These are phyloP conservation scores for Taiozyma sp. DNA, from an alignment of 1,139 yeast genomes.

Conservation along the genomic window DNA sequence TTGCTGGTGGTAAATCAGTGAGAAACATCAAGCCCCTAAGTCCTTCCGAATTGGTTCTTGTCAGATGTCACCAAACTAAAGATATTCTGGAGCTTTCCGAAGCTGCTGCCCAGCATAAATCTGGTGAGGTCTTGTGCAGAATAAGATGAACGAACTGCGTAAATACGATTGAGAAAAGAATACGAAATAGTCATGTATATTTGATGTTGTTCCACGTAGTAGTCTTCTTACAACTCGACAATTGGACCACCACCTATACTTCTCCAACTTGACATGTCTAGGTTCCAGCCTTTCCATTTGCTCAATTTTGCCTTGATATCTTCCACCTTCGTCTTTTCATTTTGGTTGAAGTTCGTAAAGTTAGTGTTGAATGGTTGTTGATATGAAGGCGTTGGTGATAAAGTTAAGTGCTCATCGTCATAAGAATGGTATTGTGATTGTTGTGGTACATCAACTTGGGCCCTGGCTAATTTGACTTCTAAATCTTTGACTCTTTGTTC, in stretches of 20 bases:
- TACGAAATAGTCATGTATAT: constrained; percentile 3
- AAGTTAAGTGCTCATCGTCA: constrained; percentile 20
- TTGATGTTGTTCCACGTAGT: neutral
- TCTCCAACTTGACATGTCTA: constrained; percentile 82
- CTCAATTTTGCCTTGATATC: constrained; percentile 31
- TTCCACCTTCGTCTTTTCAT: neutral
- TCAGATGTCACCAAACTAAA: constrained; percentile 41
- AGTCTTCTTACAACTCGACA: constrained; percentile 35
- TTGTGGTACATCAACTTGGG: constrained; percentile 16
- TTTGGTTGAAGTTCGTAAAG: neutral
- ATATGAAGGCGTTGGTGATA: constrained; percentile 22
- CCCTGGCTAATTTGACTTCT: constrained; percentile 16
- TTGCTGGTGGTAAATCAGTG: constrained; percentile 73
- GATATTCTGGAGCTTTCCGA: constrained; percentile 72
- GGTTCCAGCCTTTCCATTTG: constrained; percentile 82
- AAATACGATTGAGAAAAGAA: neutral
- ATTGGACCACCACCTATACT: constrained; percentile 56
- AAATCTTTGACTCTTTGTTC: constrained; percentile 17
- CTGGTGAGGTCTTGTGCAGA: constrained; percentile 81
- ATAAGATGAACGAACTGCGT: constrained; percentile 37
- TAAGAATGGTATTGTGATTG: constrained; percentile 9
- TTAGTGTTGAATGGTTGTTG: constrained; percentile 8
- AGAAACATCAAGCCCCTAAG: constrained; percentile 75
- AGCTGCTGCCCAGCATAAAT: constrained; percentile 68
- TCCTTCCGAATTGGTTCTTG: constrained; percentile 85